phyloP scores from a whole-genome alignment of 306 rosid genomes.

The Ceratonia siliqua region DNA sequence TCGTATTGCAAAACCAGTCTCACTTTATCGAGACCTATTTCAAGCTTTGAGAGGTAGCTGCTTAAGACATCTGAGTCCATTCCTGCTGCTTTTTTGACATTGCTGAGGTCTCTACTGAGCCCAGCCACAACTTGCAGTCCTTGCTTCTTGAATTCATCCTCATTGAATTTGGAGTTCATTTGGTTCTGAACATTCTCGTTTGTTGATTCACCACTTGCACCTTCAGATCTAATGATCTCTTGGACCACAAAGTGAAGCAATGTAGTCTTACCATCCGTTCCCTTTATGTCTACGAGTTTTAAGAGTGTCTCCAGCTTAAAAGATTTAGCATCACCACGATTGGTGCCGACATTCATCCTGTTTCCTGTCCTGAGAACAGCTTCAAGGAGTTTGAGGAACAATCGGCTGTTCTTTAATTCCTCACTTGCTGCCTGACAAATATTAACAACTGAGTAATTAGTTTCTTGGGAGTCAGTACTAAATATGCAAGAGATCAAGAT shows the following conservation, averaged over 20 bases:
- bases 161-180: constrained; percentile 51
- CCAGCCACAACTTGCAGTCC: constrained; percentile 91
- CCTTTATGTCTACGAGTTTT: constrained; percentile 92
- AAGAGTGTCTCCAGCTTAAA: constrained; percentile 92
- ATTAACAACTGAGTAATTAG: constrained; percentile 26
- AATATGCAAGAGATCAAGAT: constrained; percentile 22
- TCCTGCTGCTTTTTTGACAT: constrained; percentile 90
- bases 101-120: constrained; percentile 79
- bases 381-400: constrained; percentile 94
- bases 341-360: constrained; percentile 97
- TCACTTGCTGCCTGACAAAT: constrained; percentile 81
- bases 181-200: constrained; percentile 49
- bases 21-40: constrained; percentile 90
- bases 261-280: constrained; percentile 96
- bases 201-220: constrained; percentile 56
- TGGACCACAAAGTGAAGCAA: constrained; percentile 97
- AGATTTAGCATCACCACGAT: constrained; percentile 93
- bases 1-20: constrained; percentile 71
- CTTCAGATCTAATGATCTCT: constrained; percentile 95
- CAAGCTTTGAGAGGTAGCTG: constrained; percentile 87
- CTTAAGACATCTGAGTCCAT: constrained; percentile 97
- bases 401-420: constrained; percentile 82
- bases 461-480: constrained; percentile 20
- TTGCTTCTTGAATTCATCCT: constrained; percentile 78
- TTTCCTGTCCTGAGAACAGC: constrained; percentile 99